phyloP scores from a whole-genome alignment of 441 rosid genomes.

The Viola pubescens region DNA sequence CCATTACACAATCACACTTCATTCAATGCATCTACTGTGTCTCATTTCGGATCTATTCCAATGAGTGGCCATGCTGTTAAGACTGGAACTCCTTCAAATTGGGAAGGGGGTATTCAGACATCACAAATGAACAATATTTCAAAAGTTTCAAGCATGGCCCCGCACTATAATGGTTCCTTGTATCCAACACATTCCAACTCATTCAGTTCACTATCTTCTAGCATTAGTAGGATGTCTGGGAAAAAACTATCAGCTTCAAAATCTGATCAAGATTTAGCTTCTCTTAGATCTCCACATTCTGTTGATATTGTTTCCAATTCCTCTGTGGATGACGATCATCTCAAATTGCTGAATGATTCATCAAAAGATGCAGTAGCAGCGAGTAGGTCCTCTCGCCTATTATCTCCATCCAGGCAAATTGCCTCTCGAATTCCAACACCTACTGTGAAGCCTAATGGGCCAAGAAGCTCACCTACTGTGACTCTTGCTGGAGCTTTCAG shows the following conservation, averaged over 20 bases:
- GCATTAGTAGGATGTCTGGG: slow-evolving; percentile 38
- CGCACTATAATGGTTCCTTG: slow-evolving; percentile 37
- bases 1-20: slow-evolving; percentile 44
- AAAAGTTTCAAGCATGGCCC: slow-evolving; percentile 27
- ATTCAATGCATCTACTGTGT: slow-evolving; percentile 38
- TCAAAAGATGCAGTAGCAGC: slow-evolving; percentile 35
- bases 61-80: slow-evolving; percentile 33
- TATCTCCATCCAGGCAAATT: slow-evolving; percentile 50
- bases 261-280: slow-evolving; percentile 76
- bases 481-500: slow-evolving; percentile 38
- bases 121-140: slow-evolving; percentile 34
- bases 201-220: slow-evolving; percentile 40
- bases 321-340: slow-evolving; percentile 45
- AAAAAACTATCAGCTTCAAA: slow-evolving; percentile 55
- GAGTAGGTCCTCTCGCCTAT: slow-evolving; percentile 37
- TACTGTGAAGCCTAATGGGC: slow-evolving; percentile 41
- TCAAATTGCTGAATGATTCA: slow-evolving; percentile 34
- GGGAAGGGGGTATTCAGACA: slow-evolving; percentile 49
- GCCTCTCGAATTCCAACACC: slow-evolving; percentile 39
- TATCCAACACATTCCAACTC: slow-evolving; percentile 50
- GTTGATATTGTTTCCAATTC: slow-evolving; percentile 34
- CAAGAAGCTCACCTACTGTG: slow-evolving; percentile 34
- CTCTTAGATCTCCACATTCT: slow-evolving; percentile 58
- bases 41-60: slow-evolving; percentile 51
- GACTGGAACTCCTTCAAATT: slow-evolving; percentile 42